phyloP scores from a whole-genome alignment of 495 filamentous ascomycete genomes.

The Hypoxylon perforatum region DNA sequence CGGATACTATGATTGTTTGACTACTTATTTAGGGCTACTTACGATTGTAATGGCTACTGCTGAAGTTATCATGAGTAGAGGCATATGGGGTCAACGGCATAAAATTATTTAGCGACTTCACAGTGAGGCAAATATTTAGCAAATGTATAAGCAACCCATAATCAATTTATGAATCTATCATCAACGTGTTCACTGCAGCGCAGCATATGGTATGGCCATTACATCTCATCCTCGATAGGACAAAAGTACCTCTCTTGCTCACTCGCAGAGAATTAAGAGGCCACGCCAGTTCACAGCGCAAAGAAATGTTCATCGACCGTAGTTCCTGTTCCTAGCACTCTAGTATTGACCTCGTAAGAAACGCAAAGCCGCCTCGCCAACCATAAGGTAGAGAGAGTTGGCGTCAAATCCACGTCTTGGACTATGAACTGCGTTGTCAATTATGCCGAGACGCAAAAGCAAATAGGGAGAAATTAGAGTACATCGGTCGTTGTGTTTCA shows the following conservation, averaged over 20 bases:
- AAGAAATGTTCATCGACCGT: conserved; percentile 25
- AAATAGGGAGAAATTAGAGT: conserved; percentile 36
- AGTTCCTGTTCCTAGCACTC: conserved; percentile 7
- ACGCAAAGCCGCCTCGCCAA: conserved; percentile 27
- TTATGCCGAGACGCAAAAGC: conserved; percentile 22
- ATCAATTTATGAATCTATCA: conserved; percentile 42
- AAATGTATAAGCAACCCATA: conserved; percentile 1
- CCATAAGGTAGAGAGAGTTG: conserved; percentile 16
- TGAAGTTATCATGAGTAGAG: too few species aligned
- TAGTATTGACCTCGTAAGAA: conserved; percentile 23
- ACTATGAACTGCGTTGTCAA: conserved; percentile 17
- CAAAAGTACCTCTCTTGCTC: conserved; percentile 11
- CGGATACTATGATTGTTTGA: too few species aligned
- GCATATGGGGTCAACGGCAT: too few species aligned
- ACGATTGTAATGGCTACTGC: too few species aligned
- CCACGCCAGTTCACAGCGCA: conserved; percentile 19
- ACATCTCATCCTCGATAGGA: conserved; percentile 11
- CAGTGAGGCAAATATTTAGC: not conserved
- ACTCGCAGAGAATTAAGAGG: conserved; percentile 15
- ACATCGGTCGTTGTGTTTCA: conserved; percentile 26
- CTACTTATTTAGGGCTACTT: too few species aligned
- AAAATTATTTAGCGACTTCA: too few species aligned
- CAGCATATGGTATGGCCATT: conserved; percentile 16
- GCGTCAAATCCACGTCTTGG: conserved; percentile 3
- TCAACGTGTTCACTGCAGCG: conserved; percentile 24